Evolutionary conservation across 1,139 yeast genomes (phyloP).

Genomic region (Saccharomyces hybrid): DNA sequence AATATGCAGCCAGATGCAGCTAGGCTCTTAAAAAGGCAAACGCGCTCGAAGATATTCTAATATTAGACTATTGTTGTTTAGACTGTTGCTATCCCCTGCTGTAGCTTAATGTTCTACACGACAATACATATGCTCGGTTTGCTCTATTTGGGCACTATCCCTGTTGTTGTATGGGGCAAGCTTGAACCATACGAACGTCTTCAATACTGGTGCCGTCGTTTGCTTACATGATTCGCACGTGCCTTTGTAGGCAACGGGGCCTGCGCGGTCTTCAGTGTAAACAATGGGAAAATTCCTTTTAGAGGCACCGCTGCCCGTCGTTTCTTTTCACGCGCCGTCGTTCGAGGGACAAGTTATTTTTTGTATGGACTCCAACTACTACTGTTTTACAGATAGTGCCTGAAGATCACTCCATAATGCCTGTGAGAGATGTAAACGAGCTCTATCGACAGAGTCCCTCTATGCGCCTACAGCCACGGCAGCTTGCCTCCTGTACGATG

Average conservation of each 20-base stretch:
- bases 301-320: neutral
- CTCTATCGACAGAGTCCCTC: neutral
- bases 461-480: neutral
- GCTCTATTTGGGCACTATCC: neutral
- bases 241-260: neutral
- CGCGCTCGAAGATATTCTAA: neutral
- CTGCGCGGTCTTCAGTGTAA: neutral
- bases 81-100: neutral
- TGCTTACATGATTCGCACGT: neutral
- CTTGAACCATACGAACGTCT: neutral
- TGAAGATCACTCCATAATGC: neutral
- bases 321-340: neutral
- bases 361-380: neutral
- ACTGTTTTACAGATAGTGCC: neutral
- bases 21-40: too few species aligned
- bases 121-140: neutral
- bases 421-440: neutral
- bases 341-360: neutral
- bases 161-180: neutral
- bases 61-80: neutral
- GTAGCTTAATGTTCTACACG: neutral
- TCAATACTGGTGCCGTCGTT: neutral
- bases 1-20: too few species aligned
- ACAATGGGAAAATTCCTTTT: neutral
- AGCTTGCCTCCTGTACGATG: constrained; percentile 1